Conservation (phyloP, 176 grass and related monocot genomes). For the Lolium multiflorum region DNA sequence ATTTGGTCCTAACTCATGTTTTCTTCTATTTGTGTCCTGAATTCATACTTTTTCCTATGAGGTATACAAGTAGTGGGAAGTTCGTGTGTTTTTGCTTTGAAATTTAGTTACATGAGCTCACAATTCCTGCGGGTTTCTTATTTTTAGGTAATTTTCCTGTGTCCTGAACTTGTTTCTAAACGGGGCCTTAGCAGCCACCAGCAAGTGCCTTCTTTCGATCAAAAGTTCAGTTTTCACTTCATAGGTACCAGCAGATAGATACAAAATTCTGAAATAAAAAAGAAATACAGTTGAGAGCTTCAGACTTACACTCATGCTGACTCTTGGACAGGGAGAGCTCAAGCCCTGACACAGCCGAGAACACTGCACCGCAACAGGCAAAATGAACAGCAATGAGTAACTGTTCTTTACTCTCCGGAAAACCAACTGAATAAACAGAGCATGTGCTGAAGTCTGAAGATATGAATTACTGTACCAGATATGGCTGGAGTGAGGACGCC, state of each 20-base stretch:
- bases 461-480: conserved; percentile 48
- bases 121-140: too few species aligned
- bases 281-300: neutral
- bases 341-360: conserved; percentile 95
- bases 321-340: conserved; percentile 86
- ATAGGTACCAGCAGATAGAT: neutral
- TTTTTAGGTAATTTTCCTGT: neutral
- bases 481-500: conserved; percentile 93
- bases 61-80: too few species aligned
- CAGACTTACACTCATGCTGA: conserved; percentile 88
- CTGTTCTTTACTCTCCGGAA: neutral
- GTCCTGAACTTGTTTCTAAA: neutral
- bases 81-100: too few species aligned
- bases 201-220: neutral
- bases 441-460: neutral
- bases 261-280: neutral
- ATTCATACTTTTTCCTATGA: too few species aligned
- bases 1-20: neutral
- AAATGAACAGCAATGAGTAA: neutral
- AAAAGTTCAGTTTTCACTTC: neutral
- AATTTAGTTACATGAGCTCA: too few species aligned
- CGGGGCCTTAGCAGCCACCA: too few species aligned
- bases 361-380: conserved; percentile 69
- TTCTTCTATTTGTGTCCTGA: neutral
- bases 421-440: neutral